Evolutionary conservation across 1,284 basidiomycete genomes (phyloP), one percentile per base, ranked within the genome.

Genomic region (Ceratobasidium papillatum): DNA sequence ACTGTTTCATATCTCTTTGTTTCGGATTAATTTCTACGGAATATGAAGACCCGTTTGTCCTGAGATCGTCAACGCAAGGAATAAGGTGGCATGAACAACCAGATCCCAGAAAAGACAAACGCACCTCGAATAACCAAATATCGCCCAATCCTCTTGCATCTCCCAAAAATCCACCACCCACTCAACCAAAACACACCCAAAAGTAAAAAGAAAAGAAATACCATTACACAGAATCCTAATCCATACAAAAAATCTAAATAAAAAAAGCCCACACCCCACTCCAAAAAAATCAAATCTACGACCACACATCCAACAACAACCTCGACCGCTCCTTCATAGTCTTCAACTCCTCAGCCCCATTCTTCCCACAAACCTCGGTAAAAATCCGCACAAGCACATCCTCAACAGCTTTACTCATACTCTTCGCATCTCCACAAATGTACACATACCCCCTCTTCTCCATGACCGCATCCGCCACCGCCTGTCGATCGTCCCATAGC

Each of bases 381-480:
- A 99, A 86, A 79, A 99, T 94, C 80, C 86, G 87, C 75, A 89
- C 89, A 58, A 99, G 85, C 41, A 90, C 87, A 79, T 94, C 93
- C 84, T 99, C 98, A 38, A 99, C 97, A 63, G 92, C 89, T 82
- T 95, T 96, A 80, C 91, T 91, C 97, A 99, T 99, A 82, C 88
- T 90, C 87, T 95, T 96, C 66, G 96, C 97, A 81, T 99, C 97
- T 81, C 98, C 97, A 80, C 97, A 99, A 78, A 96, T 92, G 83
- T 96, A 96, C 12, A 97, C 88, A 82, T 97, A 97, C 25, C 94
- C 97, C 84, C 98, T 95, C 82, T 94, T 93, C 78, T 95, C 93
- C 76, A 98, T 85, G 78, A 99, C 95, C 27, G 94, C 91, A 77
- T 96, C 91, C 2, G 93, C 94, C 74, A 99, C 87, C 77, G 90